A percentile compares a stretch with the other conserved stretches of the same genome.
These are phyloP conservation scores for Vanilla planifolia DNA, from an alignment of 106 monocot species.

Conservation along the genomic window DNA sequence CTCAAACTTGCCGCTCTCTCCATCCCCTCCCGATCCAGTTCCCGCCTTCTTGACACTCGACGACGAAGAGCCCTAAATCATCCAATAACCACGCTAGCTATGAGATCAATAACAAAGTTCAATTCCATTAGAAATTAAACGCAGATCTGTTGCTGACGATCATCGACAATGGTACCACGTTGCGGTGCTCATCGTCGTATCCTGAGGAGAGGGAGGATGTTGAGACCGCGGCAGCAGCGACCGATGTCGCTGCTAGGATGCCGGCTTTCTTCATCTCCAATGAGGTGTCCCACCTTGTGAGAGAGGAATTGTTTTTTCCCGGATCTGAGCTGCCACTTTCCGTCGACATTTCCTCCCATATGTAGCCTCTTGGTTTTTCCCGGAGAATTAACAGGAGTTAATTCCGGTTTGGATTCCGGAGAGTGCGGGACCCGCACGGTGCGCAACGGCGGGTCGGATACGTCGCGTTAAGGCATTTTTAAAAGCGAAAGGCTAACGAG, in stretches of 20 bases:
- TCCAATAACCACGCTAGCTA: not conserved
- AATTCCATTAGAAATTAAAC: not conserved
- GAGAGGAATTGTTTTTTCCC: not conserved
- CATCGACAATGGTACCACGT: not conserved
- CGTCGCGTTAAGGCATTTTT: too few species aligned
- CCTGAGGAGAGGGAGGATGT: not conserved
- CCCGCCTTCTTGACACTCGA: conserved; percentile 1
- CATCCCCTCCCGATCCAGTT: conserved; percentile 13
- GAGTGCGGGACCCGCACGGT: not conserved
- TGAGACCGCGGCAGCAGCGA: conserved; percentile 17
- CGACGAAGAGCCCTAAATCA: conserved; percentile 2
- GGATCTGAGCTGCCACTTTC: not conserved
- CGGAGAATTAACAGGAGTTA: conserved; percentile 1
- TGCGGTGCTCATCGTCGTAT: not conserved
- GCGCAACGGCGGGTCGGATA: not conserved
- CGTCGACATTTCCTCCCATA: not conserved
- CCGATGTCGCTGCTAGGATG: conserved; percentile 16
- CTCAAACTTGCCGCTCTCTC: conserved; percentile 15
- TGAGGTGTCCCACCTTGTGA: not conserved
- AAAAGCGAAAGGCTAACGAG: too few species aligned
- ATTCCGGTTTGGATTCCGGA: conserved; percentile 1
- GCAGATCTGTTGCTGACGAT: not conserved
- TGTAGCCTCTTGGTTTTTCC: not conserved
- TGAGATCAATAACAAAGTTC: not conserved
- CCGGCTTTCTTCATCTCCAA: conserved; percentile 28